These are phyloP conservation scores for Fusarium guadeloupense DNA, from an alignment of 2,329 filamentous ascomycete species.

Conservation along the genomic window DNA sequence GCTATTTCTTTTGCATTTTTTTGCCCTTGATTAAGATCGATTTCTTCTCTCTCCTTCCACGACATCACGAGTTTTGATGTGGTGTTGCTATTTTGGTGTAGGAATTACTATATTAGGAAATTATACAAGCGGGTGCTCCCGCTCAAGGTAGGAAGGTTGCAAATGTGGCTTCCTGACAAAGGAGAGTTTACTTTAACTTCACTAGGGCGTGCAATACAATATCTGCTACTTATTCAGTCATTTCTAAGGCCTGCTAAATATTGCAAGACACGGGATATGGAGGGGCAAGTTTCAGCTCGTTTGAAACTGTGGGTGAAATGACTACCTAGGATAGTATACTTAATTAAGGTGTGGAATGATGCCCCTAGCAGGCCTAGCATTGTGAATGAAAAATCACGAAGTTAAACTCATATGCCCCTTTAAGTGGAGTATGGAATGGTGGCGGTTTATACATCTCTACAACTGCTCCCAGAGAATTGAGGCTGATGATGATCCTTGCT, in stretches of 20 bases:
- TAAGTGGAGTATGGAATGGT: not conserved
- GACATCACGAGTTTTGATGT: not conserved
- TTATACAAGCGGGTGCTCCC: not conserved
- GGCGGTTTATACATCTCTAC: not conserved
- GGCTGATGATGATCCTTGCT: not conserved
- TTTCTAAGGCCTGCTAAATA: not conserved
- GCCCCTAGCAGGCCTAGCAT: not conserved
- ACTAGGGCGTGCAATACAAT: not conserved
- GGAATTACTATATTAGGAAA: conserved; percentile 5
- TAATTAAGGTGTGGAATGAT: no score
- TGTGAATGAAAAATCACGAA: no score
- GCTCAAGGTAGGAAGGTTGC: not conserved
- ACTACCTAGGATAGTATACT: no score
- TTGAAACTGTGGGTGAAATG: not conserved
- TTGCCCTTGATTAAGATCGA: not conserved
- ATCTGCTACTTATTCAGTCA: not conserved
- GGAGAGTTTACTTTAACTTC: not conserved
- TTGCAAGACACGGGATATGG: not conserved
- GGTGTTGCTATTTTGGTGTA: not conserved
- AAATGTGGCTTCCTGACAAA: not conserved
- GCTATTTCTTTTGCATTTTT: conserved; percentile 11
- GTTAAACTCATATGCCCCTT: no score
- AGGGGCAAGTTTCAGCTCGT: not conserved
- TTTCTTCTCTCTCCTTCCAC: not conserved
- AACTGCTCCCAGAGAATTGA: no score